Evolutionary conservation across 495 filamentous ascomycete species (phyloP).

Genomic region (Penicillium lividum): DNA sequence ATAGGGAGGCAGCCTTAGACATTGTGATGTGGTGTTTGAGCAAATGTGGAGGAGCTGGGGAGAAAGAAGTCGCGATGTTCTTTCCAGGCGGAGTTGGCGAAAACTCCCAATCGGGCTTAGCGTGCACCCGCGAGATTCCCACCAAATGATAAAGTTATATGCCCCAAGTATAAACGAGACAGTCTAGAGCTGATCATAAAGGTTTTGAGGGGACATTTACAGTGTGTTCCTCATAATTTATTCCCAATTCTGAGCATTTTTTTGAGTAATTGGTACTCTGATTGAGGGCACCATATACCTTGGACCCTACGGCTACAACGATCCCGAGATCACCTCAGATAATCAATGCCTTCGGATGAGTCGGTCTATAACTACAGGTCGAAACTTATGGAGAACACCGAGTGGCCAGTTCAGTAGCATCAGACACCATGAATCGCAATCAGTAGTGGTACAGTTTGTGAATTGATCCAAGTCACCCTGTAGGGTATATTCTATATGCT

Average conservation of each 20-base stretch:
- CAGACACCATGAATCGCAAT: neutral
- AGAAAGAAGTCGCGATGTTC: slow-evolving; percentile 5
- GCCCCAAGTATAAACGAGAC: neutral
- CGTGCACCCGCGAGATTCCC: slow-evolving; percentile 22
- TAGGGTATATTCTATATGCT: slow-evolving; percentile 48
- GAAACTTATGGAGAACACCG: neutral
- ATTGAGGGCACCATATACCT: neutral
- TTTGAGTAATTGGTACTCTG: neutral
- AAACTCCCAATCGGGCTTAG: slow-evolving; percentile 40
- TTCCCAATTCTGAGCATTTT: neutral
- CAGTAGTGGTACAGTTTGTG: slow-evolving; percentile 47
- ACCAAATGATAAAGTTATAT: neutral
- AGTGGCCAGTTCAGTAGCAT: neutral
- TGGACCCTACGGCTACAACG: neutral
- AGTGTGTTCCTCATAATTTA: neutral
- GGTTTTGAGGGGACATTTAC: too few relatives aligned
- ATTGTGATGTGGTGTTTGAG: slow-evolving; percentile 19
- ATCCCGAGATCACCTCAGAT: neutral
- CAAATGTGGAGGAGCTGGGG: slow-evolving; percentile 8
- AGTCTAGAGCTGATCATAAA: neutral
- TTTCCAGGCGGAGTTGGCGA: slow-evolving; percentile 24
- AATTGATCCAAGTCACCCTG: slow-evolving; percentile 44
- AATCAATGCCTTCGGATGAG: neutral
- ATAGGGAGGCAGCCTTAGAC: slow-evolving; percentile 55
- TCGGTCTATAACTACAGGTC: neutral